Conservation (phyloP, 306 rosid genomes). For the Cucumis hystrix region DNA sequence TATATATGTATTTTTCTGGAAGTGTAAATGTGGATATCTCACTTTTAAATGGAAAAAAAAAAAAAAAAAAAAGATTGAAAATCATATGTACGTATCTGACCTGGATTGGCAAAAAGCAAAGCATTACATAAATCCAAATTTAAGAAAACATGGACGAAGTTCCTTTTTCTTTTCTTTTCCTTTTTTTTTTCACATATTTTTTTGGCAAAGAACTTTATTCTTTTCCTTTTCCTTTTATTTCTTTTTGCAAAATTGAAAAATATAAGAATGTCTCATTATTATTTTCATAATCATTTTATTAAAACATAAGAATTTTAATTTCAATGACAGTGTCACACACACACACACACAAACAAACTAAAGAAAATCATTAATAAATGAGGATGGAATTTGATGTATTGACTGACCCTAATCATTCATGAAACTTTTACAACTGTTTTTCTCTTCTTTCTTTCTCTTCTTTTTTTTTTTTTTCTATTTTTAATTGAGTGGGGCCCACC, state of each 20-base stretch:
- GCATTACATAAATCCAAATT: background rate
- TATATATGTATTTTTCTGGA: too few relatives aligned
- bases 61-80: too few relatives aligned
- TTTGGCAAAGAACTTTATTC: background rate
- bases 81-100: too few relatives aligned
- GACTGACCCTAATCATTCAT: background rate
- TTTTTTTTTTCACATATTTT: background rate
- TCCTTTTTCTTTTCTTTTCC: background rate
- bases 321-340: background rate
- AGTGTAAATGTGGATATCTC: too few relatives aligned
- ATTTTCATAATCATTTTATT: too few relatives aligned
- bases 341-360: background rate
- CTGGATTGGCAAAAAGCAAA: background rate
- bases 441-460: too few relatives aligned
- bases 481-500: background rate
- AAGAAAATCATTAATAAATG: slow-evolving; percentile 1
- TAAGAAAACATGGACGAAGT: background rate
- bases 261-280: too few relatives aligned
- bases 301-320: background rate
- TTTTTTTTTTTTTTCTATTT: too few relatives aligned
- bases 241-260: background rate
- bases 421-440: background rate
- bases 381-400: background rate
- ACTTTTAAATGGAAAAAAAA: too few relatives aligned
- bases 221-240: background rate